A percentile compares a stretch with the other conserved stretches of the same genome.
Evolutionary conservation across 2,329 filamentous ascomycete genomes (phyloP).

Genomic region (Pleurostoma richardsiae): DNA sequence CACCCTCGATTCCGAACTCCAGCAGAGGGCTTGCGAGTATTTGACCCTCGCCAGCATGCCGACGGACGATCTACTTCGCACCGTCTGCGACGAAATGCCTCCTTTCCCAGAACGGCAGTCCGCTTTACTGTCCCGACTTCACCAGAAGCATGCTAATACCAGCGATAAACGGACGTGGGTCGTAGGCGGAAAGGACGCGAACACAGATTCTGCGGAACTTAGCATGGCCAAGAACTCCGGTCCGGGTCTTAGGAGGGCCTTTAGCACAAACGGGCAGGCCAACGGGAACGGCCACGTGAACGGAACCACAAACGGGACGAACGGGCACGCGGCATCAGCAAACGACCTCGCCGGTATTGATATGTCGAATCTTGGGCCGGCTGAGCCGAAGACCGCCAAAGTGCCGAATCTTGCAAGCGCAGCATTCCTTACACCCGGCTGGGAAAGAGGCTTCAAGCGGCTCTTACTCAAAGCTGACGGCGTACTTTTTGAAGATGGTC

Average conservation of each 20-base stretch:
- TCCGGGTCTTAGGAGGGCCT: conserved; percentile 78
- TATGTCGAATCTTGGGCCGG: conserved; percentile 56
- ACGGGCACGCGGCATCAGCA: conserved; percentile 39
- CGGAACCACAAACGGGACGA: conserved; percentile 39
- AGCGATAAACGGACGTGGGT: conserved; percentile 97
- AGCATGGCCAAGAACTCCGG: conserved; percentile 75
- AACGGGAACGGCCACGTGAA: conserved; percentile 42
- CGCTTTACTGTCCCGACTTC: conserved; percentile 82
- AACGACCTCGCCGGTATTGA: conserved; percentile 79
- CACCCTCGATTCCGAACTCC: conserved; percentile 88
- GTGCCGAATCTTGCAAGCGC: conserved; percentile 85
- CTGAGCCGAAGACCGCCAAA: conserved; percentile 54
- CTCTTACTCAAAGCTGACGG: conserved; percentile 78
- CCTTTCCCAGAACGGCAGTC: conserved; percentile 94
- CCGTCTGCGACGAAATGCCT: conserved; percentile 97
- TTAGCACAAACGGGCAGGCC: conserved; percentile 56
- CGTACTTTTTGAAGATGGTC: conserved; percentile 88
- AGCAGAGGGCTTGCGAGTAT: conserved; percentile 96
- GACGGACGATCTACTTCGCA: conserved; percentile 85
- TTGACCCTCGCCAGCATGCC: conserved; percentile 78
- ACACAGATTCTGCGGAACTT: conserved; percentile 74
- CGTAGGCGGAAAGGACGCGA: conserved; percentile 93
- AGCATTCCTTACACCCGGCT: conserved; percentile 87
- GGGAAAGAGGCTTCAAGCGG: conserved; percentile 85
- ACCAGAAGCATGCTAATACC: conserved; percentile 89